A percentile compares a stretch with the other conserved stretches of the same genome.
phyloP scores from a whole-genome alignment of 495 filamentous ascomycete genomes.

The Peziza echinospora region DNA sequence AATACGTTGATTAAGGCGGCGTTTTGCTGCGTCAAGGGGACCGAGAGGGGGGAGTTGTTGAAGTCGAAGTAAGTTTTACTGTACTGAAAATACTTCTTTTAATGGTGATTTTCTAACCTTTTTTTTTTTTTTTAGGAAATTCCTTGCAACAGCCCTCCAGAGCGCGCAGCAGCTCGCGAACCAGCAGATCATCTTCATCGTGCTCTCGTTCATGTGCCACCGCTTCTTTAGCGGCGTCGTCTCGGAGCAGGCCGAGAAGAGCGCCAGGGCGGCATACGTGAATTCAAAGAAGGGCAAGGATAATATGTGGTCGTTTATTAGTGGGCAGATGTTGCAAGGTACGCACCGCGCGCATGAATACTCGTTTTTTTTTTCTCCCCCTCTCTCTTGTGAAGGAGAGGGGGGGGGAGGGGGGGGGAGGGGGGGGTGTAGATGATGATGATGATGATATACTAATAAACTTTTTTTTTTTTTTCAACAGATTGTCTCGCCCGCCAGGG shows the following conservation, averaged over 20 bases:
- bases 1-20: slow-evolving; percentile 57
- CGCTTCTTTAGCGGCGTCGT: slow-evolving; percentile 70
- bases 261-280: slow-evolving; percentile 46
- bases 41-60: slow-evolving; percentile 31
- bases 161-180: slow-evolving; percentile 27
- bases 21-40: slow-evolving; percentile 55
- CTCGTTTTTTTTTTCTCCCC: too few species aligned
- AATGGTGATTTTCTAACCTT: too few species aligned
- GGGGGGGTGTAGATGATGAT: background rate
- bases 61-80: slow-evolving; percentile 46
- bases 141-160: slow-evolving; percentile 39
- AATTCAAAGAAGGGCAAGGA: slow-evolving; percentile 59
- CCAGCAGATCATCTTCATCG: slow-evolving; percentile 58
- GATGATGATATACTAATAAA: background rate
- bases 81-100: too few species aligned
- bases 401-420: too few species aligned
- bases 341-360: too few species aligned
- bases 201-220: slow-evolving; percentile 64
- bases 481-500: background rate
- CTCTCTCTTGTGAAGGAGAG: too few species aligned
- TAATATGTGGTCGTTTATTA: slow-evolving; percentile 42
- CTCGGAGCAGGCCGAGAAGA: slow-evolving; percentile 79
- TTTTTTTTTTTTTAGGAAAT: slow-evolving; percentile 26
- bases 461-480: background rate
- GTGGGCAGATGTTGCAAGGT: slow-evolving; percentile 15